These are phyloP conservation scores for Apiospora kogelbergensis DNA, from an alignment of 2,329 filamentous ascomycete species.

Conservation along the genomic window DNA sequence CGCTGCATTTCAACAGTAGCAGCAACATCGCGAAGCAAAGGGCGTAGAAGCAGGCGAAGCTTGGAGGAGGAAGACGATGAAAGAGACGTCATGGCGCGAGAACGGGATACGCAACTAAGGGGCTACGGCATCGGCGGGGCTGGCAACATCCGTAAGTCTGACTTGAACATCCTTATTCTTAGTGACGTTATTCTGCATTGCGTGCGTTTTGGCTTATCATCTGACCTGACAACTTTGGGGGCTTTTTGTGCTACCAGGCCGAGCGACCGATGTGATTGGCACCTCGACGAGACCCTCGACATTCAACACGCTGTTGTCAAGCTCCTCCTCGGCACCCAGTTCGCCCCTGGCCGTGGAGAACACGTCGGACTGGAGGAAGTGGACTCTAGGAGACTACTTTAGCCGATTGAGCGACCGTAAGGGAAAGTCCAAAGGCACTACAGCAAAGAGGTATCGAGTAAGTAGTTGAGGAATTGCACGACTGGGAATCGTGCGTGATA, in stretches of 20 bases:
- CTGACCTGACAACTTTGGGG: not conserved
- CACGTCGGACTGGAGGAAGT: slow-evolving; percentile 14
- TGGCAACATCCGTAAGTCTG: slow-evolving; percentile 39
- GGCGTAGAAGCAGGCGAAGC: slow-evolving; percentile 10
- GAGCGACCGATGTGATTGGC: slow-evolving; percentile 31
- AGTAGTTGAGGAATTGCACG: too few relatives aligned
- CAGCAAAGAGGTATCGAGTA: too few relatives aligned
- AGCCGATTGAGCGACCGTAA: slow-evolving; percentile 18
- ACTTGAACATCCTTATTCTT: not conserved
- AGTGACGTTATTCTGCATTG: not conserved
- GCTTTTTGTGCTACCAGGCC: slow-evolving; percentile 15
- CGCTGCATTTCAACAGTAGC: not conserved
- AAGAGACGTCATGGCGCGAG: slow-evolving; percentile 26
- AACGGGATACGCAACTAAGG: slow-evolving; percentile 32
- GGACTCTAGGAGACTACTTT: slow-evolving; percentile 16
- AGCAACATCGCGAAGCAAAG: not conserved
- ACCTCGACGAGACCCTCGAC: slow-evolving; percentile 15
- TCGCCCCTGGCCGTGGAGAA: not conserved
- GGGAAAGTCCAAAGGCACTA: slow-evolving; percentile 7
- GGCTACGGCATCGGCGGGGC: slow-evolving; percentile 41
- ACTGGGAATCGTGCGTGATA: too few relatives aligned
- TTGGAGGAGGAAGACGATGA: slow-evolving; percentile 19
- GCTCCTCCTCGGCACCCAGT: slow-evolving; percentile 3
- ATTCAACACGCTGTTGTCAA: slow-evolving; percentile 16
- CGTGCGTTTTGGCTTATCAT: too few relatives aligned